These are phyloP conservation scores for Xanthoconium separans DNA, from an alignment of 1,284 basidiomycete species.

Conservation along the genomic window DNA sequence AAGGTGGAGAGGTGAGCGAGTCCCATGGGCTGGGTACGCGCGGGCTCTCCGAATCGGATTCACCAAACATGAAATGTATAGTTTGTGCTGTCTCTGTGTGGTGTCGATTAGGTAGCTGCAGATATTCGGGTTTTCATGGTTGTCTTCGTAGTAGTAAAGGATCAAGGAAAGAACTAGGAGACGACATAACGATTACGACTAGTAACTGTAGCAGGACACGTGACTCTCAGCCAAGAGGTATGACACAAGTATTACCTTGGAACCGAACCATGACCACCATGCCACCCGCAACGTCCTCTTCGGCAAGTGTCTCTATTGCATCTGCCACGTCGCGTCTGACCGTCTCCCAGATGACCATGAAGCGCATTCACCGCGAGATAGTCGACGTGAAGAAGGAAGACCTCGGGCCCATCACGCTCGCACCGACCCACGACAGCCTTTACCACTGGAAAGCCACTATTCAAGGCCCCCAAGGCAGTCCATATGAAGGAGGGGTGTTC, in stretches of 20 bases:
- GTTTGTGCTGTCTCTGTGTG: neutral
- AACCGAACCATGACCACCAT: conserved; percentile 14
- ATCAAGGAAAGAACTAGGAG: neutral
- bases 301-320: conserved; percentile 10
- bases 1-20: conserved; percentile 56
- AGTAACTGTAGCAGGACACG: conserved; percentile 11
- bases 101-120: conserved; percentile 1
- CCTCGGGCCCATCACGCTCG: conserved; percentile 70
- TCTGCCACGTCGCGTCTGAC: conserved; percentile 11
- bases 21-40: conserved; percentile 81
- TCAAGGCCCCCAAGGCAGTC: conserved; percentile 82
- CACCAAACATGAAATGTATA: conserved; percentile 64
- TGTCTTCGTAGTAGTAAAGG: neutral
- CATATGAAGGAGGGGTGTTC: conserved; percentile 88
- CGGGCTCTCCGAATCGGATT: conserved; percentile 74
- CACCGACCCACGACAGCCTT: conserved; percentile 60
- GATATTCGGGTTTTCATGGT: conserved; percentile 68
- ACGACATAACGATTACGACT: neutral
- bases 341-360: conserved; percentile 67
- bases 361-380: conserved; percentile 88
- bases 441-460: conserved; percentile 70
- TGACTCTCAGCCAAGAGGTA: conserved; percentile 12
- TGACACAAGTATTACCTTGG: neutral
- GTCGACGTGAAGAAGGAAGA: conserved; percentile 83
- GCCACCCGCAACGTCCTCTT: conserved; percentile 25